Base-by-base conservation (phyloP, 139 green algal species). In the Protoeuglena noctilucae region DNA sequence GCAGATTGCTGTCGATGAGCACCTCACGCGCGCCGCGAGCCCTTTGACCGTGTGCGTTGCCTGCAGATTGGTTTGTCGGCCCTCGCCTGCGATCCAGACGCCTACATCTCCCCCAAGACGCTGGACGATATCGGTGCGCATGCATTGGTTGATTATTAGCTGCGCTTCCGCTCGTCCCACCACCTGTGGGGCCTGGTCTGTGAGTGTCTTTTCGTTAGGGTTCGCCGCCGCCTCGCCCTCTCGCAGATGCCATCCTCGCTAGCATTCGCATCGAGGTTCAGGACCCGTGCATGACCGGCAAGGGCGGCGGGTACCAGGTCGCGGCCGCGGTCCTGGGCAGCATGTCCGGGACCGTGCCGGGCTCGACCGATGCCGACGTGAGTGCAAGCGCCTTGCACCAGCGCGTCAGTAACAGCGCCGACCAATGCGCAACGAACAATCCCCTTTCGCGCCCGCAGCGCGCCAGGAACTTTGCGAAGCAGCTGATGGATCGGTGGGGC, bases 401-500 rank as follows among this genome's bases (percentile, higher is more conserved):
- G 34, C 9, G 34, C 34, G 7, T 43, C 34, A 7, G 12, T 7
- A 43, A 7, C 34, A 43, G 34, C 34, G 34, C 9, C 9, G 7
- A 43, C 34, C 9, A 43, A 7, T 12, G 7, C 34, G 34, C 34
- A 12, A 12, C 9, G 34, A 43, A 43, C 9, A n/a, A n/a, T n/a
- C n/a, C n/a, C n/a, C n/a, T n/a, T n/a, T n/a, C n/a, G n/a, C n/a
- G n/a, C n/a, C n/a, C n/a, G n/a, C n/a, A n/a, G n/a, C n/a, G n/a
- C n/a, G 77, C 78, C 0, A 47, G 58, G 22, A 18, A 18, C 0
- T 81, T 85, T 56, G 74, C 79, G 0, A 53, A 58, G 16, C 17
- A 43, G 2, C 40, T 88, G 48, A 71, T 82, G 43, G 58, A 70
- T 3, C n/a, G 17, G 2, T 86, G 78, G 78, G 78, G 80, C 21